Evolutionary conservation across 2,329 filamentous ascomycete genomes (phyloP).

Genomic region (Hymenoscyphus scutula): DNA sequence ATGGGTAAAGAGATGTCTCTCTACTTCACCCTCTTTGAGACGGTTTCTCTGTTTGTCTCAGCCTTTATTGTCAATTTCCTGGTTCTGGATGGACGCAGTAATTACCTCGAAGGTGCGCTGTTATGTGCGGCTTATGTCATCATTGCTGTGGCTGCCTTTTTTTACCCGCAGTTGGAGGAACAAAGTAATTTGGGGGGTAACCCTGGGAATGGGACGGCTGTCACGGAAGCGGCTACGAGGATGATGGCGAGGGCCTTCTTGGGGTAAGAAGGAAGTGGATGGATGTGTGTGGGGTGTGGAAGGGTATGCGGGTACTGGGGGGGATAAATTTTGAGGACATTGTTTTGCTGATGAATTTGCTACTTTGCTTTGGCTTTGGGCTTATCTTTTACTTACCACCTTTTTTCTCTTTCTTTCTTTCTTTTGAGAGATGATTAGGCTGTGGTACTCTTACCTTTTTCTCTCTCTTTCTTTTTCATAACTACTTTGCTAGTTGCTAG

Average conservation of each 20-base stretch:
- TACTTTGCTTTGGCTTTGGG: too few relatives aligned
- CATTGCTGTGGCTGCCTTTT: slow-evolving; percentile 65
- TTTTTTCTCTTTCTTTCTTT: too few relatives aligned
- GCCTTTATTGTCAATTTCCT: slow-evolving; percentile 87
- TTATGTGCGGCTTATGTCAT: slow-evolving; percentile 67
- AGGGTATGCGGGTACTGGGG: too few relatives aligned
- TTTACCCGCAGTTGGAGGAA: slow-evolving; percentile 55
- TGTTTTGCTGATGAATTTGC: too few relatives aligned
- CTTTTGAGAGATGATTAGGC: too few relatives aligned
- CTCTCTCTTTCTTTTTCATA: too few relatives aligned
- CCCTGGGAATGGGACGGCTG: slow-evolving; percentile 4
- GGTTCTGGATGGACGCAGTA: slow-evolving; percentile 80
- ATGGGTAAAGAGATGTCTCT: slow-evolving; percentile 69
- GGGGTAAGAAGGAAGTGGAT: neutral
- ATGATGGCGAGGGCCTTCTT: slow-evolving; percentile 26
- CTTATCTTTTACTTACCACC: too few relatives aligned
- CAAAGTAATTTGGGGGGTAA: slow-evolving; percentile 42
- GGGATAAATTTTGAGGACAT: too few relatives aligned
- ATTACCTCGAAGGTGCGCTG: slow-evolving; percentile 78
- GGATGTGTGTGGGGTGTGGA: too few relatives aligned
- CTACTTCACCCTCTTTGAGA: slow-evolving; percentile 88
- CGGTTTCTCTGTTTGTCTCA: slow-evolving; percentile 78
- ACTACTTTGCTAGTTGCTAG: too few relatives aligned
- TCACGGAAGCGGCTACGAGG: slow-evolving; percentile 24
- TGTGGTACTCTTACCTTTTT: too few relatives aligned